A percentile compares a stretch with the other conserved stretches of the same genome.
Conservation (phyloP, 164 flowering plant species). For the Malania oleifera region DNA sequence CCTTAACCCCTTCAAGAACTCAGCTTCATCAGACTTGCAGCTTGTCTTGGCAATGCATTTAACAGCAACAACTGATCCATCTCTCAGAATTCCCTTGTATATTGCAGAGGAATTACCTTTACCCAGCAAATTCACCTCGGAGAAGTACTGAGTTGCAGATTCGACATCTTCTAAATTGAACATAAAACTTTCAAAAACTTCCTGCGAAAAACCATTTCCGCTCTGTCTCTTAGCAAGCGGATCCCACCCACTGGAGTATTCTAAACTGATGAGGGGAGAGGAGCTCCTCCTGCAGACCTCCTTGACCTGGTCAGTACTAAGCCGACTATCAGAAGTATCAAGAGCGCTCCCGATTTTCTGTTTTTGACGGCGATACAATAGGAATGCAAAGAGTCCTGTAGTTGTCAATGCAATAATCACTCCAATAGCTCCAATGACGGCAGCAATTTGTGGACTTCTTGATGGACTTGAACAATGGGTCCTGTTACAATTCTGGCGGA, state of each 20-base stretch:
- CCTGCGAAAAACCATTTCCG: constrained; percentile 50
- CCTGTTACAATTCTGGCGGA: constrained; percentile 33
- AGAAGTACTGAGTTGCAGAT: constrained; percentile 84
- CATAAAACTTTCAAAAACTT: constrained; percentile 53
- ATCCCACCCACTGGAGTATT: constrained; percentile 93
- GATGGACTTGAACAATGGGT: constrained; percentile 32
- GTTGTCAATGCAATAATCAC: constrained; percentile 22
- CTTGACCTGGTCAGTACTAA: constrained; percentile 62
- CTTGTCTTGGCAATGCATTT: constrained; percentile 77
- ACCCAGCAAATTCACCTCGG: constrained; percentile 73
- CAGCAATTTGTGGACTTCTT: constrained; percentile 26
- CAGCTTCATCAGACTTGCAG: constrained; percentile 77
- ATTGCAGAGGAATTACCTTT: constrained; percentile 69
- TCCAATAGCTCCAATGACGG: constrained; percentile 43
- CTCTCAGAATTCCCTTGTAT: constrained; percentile 70
- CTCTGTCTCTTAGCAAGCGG: constrained; percentile 54
- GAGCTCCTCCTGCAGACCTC: constrained; percentile 57
- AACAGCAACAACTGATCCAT: constrained; percentile 75
- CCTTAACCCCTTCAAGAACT: constrained; percentile 79
- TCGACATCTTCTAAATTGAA: constrained; percentile 85
- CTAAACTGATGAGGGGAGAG: constrained; percentile 78
- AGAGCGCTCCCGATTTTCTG: constrained; percentile 75
- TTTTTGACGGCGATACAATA: constrained; percentile 66
- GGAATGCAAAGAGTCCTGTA: constrained; percentile 40
- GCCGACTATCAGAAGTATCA: constrained; percentile 52